phyloP scores from a whole-genome alignment of 139 green algal genomes.

The Tetraselmis chui region DNA sequence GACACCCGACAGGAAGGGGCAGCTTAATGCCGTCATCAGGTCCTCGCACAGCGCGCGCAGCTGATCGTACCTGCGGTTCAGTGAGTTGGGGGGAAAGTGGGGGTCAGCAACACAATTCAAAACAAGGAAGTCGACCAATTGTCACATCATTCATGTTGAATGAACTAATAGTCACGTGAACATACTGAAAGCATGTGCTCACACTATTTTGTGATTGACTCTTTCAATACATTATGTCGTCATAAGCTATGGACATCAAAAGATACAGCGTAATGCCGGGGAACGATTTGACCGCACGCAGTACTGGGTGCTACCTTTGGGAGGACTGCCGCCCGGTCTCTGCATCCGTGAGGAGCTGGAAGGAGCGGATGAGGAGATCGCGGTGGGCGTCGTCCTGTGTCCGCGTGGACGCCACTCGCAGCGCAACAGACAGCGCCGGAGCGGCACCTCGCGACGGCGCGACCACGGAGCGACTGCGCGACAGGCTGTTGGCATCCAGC shows the following conservation, averaged over 20 bases:
- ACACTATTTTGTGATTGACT: too few species aligned
- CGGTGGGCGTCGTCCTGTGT: not conserved
- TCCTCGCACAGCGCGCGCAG: not conserved
- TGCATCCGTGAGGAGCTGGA: not conserved
- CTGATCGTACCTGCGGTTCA: not conserved
- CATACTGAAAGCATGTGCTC: too few species aligned
- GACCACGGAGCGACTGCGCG: not conserved
- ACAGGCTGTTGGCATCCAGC: not conserved
- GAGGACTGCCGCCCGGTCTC: not conserved
- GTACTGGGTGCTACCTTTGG: not conserved
- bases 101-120: too few species aligned
- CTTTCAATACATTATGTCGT: too few species aligned
- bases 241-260: too few species aligned
- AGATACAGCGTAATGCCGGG: too few species aligned
- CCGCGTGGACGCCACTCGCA: not conserved
- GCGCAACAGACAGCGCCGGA: not conserved
- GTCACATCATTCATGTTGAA: too few species aligned
- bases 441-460: too few species aligned
- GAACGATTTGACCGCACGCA: too few species aligned
- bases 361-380: not conserved
- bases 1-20: not conserved
- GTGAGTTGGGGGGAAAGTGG: too few species aligned
- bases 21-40: not conserved
- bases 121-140: too few species aligned
- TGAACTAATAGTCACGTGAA: too few species aligned